Evolutionary conservation across 2,329 filamentous ascomycete genomes (phyloP), one percentile per base, ranked within the genome.

Genomic region (Aspergillus sp.): DNA sequence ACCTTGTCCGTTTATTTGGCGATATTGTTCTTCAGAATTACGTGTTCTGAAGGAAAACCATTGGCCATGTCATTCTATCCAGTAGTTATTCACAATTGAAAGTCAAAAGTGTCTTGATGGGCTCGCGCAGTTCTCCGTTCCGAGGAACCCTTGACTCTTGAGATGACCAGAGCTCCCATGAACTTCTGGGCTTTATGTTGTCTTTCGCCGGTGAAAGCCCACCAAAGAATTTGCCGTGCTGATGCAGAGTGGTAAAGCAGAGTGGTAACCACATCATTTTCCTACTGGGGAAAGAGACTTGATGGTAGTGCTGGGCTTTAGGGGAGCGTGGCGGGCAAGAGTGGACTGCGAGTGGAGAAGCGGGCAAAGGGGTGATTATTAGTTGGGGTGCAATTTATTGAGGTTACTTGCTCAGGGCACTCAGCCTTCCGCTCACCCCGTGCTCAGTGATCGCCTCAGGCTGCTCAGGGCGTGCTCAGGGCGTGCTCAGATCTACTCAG

Each of bases 401-500:
- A 34, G 45, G 29, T 47, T 34, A 38, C 25, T 47, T 49, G 34
- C 43, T 54, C 41, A 54, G 21, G 21, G 21, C 21, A 23, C 21
- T 23, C 21, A 23, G 21, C 4, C 21, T 23, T 6, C 21, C 21
- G 21, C 21, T 23, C 21, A 23, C 21, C 4, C 21, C 21, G 21
- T 23, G 21, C 21, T 23, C 21, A 23, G 44, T 54, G 32, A 50
- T 46, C 23, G 43, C 34, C 42, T 53, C 43, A 49, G 51, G 43
- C 47, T 44, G 43, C 47, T 51, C 48, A 50, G 52, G 16, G 47
- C 52, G 38, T 51, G 50, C 21, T 23, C 21, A 23, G 21, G 21
- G 6, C 21, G 21, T 23, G 21, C 45, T 52, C 21, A 54, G 52
- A 46, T 54, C 47, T 50, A 47, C 44, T 54, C 47, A 47, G 47